Evolutionary conservation across 1,139 yeast species (phyloP).

Genomic region (Blastobotrys ciferrii): DNA sequence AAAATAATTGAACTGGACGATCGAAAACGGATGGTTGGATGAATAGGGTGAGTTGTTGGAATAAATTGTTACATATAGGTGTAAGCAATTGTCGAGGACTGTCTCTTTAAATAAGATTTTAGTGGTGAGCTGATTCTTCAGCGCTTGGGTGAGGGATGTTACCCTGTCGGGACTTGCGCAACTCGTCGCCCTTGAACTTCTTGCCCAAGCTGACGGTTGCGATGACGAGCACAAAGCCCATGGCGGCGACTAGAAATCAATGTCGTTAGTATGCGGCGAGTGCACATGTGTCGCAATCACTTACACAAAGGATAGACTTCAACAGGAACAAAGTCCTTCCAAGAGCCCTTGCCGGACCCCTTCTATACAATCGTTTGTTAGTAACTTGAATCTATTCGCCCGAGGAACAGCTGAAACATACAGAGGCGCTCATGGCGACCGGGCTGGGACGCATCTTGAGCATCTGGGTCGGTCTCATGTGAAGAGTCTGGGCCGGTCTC

Average conservation of each 20-base stretch:
- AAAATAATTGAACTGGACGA: no score
- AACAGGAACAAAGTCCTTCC: conserved; percentile 26
- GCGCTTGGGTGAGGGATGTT: conserved; percentile 15
- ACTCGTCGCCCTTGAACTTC: conserved; percentile 30
- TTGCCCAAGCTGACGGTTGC: conserved; percentile 29
- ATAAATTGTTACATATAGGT: neutral
- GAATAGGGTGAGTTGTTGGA: no score
- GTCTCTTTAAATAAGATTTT: neutral
- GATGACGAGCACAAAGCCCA: conserved; percentile 31
- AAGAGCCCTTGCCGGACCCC: conserved; percentile 11
- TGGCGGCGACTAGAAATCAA: conserved; percentile 28
- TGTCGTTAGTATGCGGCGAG: neutral
- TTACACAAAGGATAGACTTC: conserved; percentile 35
- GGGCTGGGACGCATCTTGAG: neutral
- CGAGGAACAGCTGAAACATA: neutral
- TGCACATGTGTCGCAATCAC: conserved; percentile 13
- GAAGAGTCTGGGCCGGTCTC: neutral
- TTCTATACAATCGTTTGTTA: conserved; percentile 1
- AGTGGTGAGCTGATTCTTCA: conserved; percentile 10
- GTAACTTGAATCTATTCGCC: neutral
- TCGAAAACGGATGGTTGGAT: no score
- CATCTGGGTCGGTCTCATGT: neutral
- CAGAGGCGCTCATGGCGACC: neutral
- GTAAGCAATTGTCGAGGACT: neutral
- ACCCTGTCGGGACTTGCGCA: conserved; percentile 33